Base-by-base conservation (phyloP, 2,329 filamentous ascomycete genomes). In the Phoma sp. region DNA sequence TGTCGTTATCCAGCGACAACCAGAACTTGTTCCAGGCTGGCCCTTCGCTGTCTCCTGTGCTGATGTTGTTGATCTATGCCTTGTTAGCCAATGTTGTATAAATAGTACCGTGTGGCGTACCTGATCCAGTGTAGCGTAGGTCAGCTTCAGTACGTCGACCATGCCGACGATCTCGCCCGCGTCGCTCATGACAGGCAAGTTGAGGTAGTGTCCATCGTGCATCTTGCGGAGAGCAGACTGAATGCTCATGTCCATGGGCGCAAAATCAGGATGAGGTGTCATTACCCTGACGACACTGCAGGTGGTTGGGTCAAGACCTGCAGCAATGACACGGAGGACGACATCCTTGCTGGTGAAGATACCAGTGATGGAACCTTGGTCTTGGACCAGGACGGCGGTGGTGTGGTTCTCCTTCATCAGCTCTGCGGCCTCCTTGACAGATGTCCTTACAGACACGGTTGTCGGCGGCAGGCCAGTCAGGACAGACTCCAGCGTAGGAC, bases 291-390 rank as follows among this genome's bases (percentile, higher is more conserved):
- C 94, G 58, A 99, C 95, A 74, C 94, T 98, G 84, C 95, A 99
- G 71, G 89, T 98, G 57, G 87, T 84, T 40, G 95, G 95, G 76
- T 99, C 95, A 56, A 99, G 84, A 17, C 95, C 95, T 44, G 95
- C 95, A 50, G 95, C 95, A 78, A 99, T 99, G 57, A 99, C 95
- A 76, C 95, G 92, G 55, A 99, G 84, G 55, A 99, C 95, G 45
- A 99, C 94, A 79, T 99, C 95, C 81, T 99, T 99, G 82, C 95
- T 98, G 56, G 95, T 99, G 76, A 99, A 99, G 73, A 99, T 99
- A 78, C 95, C 95, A 49, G 95, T 99, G 73, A 99, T 98, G 38
- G 92, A 91, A 50, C 94, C 93, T 76, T 96, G 92, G 75, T 99
- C 95, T 78, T 97, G 93, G 15, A 99, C 95, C 54, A 99, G 81